Evolutionary conservation across 441 rosid species (phyloP).

Genomic region (Cnidoscolus chayamansa): DNA sequence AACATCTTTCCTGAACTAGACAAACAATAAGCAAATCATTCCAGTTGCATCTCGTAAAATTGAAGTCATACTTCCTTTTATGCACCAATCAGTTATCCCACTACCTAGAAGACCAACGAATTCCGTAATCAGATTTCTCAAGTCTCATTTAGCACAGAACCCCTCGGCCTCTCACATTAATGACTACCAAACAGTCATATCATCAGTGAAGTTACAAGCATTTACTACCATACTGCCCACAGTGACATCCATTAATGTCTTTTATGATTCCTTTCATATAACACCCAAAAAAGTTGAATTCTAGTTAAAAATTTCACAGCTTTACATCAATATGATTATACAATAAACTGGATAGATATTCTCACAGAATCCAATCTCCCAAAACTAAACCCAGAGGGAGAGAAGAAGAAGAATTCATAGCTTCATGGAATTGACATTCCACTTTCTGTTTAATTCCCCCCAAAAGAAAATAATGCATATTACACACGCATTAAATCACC

Average conservation of each 20-base stretch:
- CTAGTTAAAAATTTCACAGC: neutral
- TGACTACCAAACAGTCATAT: no score
- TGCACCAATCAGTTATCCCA: neutral
- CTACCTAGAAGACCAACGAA: neutral
- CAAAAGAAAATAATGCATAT: neutral
- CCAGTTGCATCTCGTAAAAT: neutral
- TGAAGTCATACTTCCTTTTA: neutral
- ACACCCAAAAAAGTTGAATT: neutral
- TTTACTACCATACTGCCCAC: no score
- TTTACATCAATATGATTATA: neutral
- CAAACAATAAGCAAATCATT: conserved; percentile 15
- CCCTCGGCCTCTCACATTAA: no score
- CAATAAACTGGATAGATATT: neutral
- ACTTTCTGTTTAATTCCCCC: neutral
- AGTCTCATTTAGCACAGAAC: neutral
- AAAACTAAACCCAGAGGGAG: neutral
- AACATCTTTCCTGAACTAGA: conserved; percentile 36
- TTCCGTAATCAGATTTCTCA: neutral
- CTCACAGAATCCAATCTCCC: neutral
- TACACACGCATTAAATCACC: neutral
- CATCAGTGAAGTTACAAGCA: no score
- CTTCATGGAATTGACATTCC: neutral
- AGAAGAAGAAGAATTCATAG: neutral
- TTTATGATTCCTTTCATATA: neutral
- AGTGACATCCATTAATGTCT: no score